Base-by-base conservation (phyloP, 257 asterid species). In the Penstemon barbatus region DNA sequence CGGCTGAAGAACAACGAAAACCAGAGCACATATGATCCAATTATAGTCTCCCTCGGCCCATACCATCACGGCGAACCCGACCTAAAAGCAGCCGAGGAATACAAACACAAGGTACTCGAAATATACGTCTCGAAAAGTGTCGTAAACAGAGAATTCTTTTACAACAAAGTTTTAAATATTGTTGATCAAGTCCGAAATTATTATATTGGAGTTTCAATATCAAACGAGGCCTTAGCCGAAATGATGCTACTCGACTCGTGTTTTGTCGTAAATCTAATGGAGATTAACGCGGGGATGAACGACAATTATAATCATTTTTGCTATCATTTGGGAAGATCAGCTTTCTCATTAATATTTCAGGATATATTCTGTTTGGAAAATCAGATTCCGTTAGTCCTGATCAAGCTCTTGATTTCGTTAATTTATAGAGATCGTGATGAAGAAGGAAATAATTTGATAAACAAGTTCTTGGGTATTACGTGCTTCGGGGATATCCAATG, bases 41-140 rank as follows among this genome's bases (percentile, higher is more conserved):
- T 37, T 41, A 46, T 73, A 25, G 70, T 73, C 51, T 80, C 81
- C 18, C 42, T 80, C 12, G 79, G 84, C 3, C 79, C 84, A 10
- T 75, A 72, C 62, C 81, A 75, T 46, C 75, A 72, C 19, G 74
- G 78, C 49, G 63, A 75, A 12, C 11, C 48, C 33, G 65, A 69
- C 5, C 71, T 79, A 53, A 41, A 65, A 6, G 49, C 33, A n/a
- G 76, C 63, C 11, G 80, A 79, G 56, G 48, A 73, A 5, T 66
- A 68, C 71, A 79, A 79, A 68, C 36, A 46, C 36, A 66, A 54
- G 8, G 33, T 70, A 7, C 55, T 73, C 39, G 58, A 66, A 7
- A 60, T 58, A 71, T 60, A 69, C 57, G 33, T 65, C 39, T 57
- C 45, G 4, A 69, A 65, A 13, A 64, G 70, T 13, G 55, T 50